Percentiles rank a stretch among this genome's conserved stretches.
Conservation (phyloP, 2,329 filamentous ascomycete species). For the Pseudocercospora macadamiae region DNA sequence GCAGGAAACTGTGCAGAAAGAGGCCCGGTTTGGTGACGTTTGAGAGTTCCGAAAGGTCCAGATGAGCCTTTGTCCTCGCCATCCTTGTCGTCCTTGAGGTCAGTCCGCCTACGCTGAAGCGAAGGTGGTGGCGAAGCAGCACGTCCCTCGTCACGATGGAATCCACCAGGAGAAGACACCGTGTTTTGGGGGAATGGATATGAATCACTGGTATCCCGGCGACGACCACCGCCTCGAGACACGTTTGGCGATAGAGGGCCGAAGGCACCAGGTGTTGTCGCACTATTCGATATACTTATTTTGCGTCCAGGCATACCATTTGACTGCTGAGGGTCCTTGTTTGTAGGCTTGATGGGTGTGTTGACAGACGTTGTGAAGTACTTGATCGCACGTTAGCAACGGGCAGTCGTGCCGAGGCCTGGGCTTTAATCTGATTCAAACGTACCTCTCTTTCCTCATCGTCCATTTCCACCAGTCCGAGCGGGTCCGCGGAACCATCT, state of each 20-base stretch:
- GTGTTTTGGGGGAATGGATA: slow-evolving; percentile 57
- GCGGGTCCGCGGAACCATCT: slow-evolving; percentile 68
- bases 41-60: slow-evolving; percentile 56
- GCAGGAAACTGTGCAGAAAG: slow-evolving; percentile 54
- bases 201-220: slow-evolving; percentile 81
- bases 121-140: slow-evolving; percentile 63
- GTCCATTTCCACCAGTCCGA: slow-evolving; percentile 73
- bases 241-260: slow-evolving; percentile 74
- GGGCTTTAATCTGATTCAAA: slow-evolving; percentile 1
- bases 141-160: slow-evolving; percentile 63
- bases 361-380: slow-evolving; percentile 86
- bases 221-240: slow-evolving; percentile 70
- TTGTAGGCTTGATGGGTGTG: slow-evolving; percentile 80
- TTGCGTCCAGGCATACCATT: slow-evolving; percentile 71
- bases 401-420: background rate
- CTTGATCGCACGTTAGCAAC: slow-evolving; percentile 49
- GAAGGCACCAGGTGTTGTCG: slow-evolving; percentile 65
- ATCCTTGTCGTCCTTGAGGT: slow-evolving; percentile 56
- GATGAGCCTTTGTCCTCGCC: slow-evolving; percentile 41
- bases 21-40: slow-evolving; percentile 59
- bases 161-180: slow-evolving; percentile 62
- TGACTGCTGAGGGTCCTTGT: slow-evolving; percentile 63
- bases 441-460: slow-evolving; percentile 67
- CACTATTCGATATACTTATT: slow-evolving; percentile 71
- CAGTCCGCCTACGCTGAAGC: slow-evolving; percentile 63